A percentile compares a stretch with the other conserved stretches of the same genome.
Evolutionary conservation across 192 early-diverging fungal genomes (phyloP).

Genomic region (Backusella westeae): DNA sequence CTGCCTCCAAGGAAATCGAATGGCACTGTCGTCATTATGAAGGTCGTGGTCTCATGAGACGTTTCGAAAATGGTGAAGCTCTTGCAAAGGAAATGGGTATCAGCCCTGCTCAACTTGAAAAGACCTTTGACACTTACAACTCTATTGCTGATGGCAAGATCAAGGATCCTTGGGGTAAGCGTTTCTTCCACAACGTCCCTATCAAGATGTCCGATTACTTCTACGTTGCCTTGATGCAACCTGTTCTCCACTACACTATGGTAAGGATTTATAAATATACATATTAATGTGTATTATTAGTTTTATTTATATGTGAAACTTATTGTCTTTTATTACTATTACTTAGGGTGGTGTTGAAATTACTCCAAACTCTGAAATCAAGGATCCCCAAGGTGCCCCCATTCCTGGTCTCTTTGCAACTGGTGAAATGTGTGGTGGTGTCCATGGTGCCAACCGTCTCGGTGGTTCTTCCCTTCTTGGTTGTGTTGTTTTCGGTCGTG

Average conservation of each 20-base stretch:
- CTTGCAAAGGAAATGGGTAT: conserved; percentile 79
- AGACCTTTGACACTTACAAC: conserved; percentile 61
- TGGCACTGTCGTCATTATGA: conserved; percentile 93
- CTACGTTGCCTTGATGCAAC: conserved; percentile 72
- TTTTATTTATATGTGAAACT: conserved; percentile 35
- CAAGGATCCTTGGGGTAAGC: conserved; percentile 69
- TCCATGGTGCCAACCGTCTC: conserved; percentile 96
- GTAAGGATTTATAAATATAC: conserved; percentile 13
- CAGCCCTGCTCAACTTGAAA: conserved; percentile 44
- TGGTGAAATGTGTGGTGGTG: conserved; percentile 94
- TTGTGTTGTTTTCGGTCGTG: conserved; percentile 95
- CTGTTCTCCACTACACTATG: conserved; percentile 89
- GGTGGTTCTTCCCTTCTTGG: conserved; percentile 92
- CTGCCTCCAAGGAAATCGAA: conserved; percentile 85
- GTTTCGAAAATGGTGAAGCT: conserved; percentile 70
- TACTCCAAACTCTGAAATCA: conserved; percentile 63
- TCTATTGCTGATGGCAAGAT: conserved; percentile 48
- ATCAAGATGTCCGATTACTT: conserved; percentile 54
- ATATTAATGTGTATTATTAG: background rate
- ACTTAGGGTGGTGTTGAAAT: conserved; percentile 81
- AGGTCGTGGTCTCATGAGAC: conserved; percentile 87
- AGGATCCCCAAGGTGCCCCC: conserved; percentile 46
- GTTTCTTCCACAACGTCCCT: conserved; percentile 61
- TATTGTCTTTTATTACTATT: conserved; percentile 1
- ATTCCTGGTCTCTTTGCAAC: conserved; percentile 87